Conservation (phyloP, 768 basidiomycete genomes). For the Suillus hirtellus region DNA sequence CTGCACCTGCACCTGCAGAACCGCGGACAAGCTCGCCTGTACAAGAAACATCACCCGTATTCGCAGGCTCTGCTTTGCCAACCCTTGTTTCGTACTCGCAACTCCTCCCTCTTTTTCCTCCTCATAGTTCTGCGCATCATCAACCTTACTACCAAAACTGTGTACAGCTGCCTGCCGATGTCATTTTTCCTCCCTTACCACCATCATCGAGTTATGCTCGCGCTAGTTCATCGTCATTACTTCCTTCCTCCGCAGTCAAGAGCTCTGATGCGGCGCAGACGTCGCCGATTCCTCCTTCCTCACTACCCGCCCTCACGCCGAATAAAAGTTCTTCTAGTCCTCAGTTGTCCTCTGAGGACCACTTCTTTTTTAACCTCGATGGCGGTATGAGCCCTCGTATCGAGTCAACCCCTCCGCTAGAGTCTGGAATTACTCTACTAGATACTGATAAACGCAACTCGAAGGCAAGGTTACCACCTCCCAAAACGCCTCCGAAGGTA, state of each 20-base stretch:
- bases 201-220: constrained; percentile 45
- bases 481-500: constrained; percentile 33
- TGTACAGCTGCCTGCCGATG: constrained; percentile 55
- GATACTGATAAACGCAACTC: constrained; percentile 17
- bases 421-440: constrained; percentile 13
- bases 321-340: constrained; percentile 68
- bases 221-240: constrained; percentile 21
- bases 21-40: constrained; percentile 18
- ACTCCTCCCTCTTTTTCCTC: constrained; percentile 46
- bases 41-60: constrained; percentile 19
- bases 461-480: constrained; percentile 18
- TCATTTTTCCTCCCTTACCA: constrained; percentile 76
- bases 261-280: constrained; percentile 25
- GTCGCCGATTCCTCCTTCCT: constrained; percentile 34
- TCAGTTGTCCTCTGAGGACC: constrained; percentile 36
- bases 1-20: constrained; percentile 8
- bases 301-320: constrained; percentile 63
- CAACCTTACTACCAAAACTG: constrained; percentile 75
- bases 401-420: constrained; percentile 20
- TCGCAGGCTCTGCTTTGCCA: constrained; percentile 22
- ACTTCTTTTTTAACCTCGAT: constrained; percentile 17
- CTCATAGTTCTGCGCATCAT: constrained; percentile 61
- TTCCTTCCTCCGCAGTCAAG: constrained; percentile 26
- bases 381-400: constrained; percentile 13
- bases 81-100: constrained; percentile 26